Evolutionary conservation across 192 early-diverging fungal genomes (phyloP).

Genomic region (Lobulomyces angularis): DNA sequence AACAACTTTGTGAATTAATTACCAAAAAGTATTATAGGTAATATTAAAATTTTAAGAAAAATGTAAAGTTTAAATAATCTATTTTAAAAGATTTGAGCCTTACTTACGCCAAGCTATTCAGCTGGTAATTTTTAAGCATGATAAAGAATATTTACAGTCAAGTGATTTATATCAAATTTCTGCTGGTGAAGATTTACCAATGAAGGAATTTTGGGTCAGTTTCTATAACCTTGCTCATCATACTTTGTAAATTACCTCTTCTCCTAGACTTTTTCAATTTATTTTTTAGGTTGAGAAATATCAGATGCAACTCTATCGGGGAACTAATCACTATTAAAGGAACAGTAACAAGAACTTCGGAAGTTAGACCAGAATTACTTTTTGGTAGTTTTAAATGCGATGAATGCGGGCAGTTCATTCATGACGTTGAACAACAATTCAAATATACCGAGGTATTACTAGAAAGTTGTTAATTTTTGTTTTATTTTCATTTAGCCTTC

Average conservation of each 20-base stretch:
- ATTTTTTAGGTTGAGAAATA: slow-evolving; percentile 61
- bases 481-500: slow-evolving; percentile 45
- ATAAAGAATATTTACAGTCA: slow-evolving; percentile 41
- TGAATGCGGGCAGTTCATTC: slow-evolving; percentile 65
- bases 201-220: slow-evolving; percentile 63
- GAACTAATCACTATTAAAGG: slow-evolving; percentile 70
- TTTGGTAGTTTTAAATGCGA: slow-evolving; percentile 81
- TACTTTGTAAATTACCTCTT: slow-evolving; percentile 3
- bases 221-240: slow-evolving; percentile 47
- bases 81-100: slow-evolving; percentile 52
- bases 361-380: slow-evolving; percentile 90
- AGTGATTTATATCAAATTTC: slow-evolving; percentile 17
- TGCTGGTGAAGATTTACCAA: slow-evolving; percentile 11
- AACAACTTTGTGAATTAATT: slow-evolving; percentile 50
- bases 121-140: slow-evolving; percentile 57
- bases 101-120: slow-evolving; percentile 77
- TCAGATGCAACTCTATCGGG: slow-evolving; percentile 72
- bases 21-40: slow-evolving; percentile 61
- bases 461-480: slow-evolving; percentile 1
- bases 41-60: slow-evolving; percentile 5
- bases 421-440: slow-evolving; percentile 90
- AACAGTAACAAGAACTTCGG: slow-evolving; percentile 92
- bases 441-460: slow-evolving; percentile 79
- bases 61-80: slow-evolving; percentile 2
- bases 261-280: slow-evolving; percentile 1